Evolutionary conservation across 495 filamentous ascomycete species (phyloP).

Genomic region (Talaromyces liani): DNA sequence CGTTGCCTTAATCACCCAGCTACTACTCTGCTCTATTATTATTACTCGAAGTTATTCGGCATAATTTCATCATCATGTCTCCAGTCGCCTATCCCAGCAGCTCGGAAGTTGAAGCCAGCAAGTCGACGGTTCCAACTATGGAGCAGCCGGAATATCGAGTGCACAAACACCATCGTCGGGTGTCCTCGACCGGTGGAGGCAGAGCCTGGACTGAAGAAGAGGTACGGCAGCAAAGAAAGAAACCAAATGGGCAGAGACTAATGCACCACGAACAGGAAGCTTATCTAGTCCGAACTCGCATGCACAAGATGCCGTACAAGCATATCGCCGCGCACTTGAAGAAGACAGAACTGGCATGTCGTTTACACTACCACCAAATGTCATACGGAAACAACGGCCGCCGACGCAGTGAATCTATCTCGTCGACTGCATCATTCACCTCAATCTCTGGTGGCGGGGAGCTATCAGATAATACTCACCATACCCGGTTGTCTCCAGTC

Average conservation of each 20-base stretch:
- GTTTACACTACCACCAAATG: constrained; percentile 76
- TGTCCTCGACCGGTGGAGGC: constrained; percentile 60
- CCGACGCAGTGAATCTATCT: constrained; percentile 56
- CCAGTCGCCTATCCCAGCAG: not conserved
- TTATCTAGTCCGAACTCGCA: constrained; percentile 75
- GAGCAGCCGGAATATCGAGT: constrained; percentile 9
- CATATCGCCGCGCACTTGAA: constrained; percentile 76
- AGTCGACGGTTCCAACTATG: not conserved
- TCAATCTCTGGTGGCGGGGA: constrained; percentile 18
- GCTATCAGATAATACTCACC: constrained; percentile 17
- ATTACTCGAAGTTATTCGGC: not conserved
- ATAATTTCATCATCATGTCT: not conserved
- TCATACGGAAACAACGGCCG: constrained; percentile 72
- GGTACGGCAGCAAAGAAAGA: constrained; percentile 32
- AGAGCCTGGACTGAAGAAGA: constrained; percentile 74
- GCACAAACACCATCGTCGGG: constrained; percentile 42
- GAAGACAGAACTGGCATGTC: constrained; percentile 80
- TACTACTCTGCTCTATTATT: not conserved
- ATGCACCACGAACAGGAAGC: constrained; percentile 49
- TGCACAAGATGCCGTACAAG: constrained; percentile 85
- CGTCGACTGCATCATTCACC: constrained; percentile 39
- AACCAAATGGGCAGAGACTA: not conserved
- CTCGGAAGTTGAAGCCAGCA: not conserved
- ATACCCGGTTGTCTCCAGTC: constrained; percentile 24
- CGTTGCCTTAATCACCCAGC: constrained; percentile 33